These are phyloP conservation scores for Neoboletus subvelutipes DNA, from an alignment of 768 basidiomycete genomes.

Conservation along the genomic window DNA sequence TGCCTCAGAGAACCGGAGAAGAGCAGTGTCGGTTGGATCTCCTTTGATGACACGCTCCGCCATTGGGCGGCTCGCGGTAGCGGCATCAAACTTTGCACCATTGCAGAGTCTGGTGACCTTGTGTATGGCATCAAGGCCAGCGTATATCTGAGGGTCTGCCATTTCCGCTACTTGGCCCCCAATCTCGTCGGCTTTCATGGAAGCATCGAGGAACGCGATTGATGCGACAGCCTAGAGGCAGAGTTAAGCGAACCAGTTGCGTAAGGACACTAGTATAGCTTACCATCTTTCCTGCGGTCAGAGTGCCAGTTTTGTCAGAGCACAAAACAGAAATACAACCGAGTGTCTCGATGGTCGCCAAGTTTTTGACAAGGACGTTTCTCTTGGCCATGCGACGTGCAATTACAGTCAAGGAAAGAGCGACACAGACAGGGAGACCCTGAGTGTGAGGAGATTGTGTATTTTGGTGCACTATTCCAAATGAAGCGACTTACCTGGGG, in stretches of 20 bases:
- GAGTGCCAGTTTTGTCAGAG: conserved; percentile 56
- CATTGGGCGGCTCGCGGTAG: conserved; percentile 24
- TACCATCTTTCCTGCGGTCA: conserved; percentile 51
- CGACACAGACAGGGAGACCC: conserved; percentile 44
- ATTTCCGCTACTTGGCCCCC: conserved; percentile 10
- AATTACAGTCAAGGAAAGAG: conserved; percentile 50
- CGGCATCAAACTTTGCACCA: conserved; percentile 48
- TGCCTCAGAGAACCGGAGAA: conserved; percentile 48
- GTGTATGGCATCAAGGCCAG: conserved; percentile 32
- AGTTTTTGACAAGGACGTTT: conserved; percentile 48
- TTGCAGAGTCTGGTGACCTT: conserved; percentile 56
- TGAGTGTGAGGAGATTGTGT: conserved; percentile 2
- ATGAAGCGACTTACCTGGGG: conserved; percentile 33
- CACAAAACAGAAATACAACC: conserved; percentile 52
- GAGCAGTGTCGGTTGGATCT: conserved; percentile 54
- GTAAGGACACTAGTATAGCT: background rate
- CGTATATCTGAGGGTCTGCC: conserved; percentile 14
- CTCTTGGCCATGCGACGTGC: conserved; percentile 49
- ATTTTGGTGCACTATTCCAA: background rate
- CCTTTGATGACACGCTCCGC: conserved; percentile 40
- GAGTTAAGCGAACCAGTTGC: background rate
- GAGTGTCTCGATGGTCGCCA: conserved; percentile 54
- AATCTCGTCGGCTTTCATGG: conserved; percentile 23
- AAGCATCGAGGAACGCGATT: conserved; percentile 37
- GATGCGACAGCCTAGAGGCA: conserved; percentile 38